A percentile compares a stretch with the other conserved stretches of the same genome.
These are phyloP conservation scores for Salix brachista DNA, from an alignment of 345 rosid genomes.

Conservation along the genomic window DNA sequence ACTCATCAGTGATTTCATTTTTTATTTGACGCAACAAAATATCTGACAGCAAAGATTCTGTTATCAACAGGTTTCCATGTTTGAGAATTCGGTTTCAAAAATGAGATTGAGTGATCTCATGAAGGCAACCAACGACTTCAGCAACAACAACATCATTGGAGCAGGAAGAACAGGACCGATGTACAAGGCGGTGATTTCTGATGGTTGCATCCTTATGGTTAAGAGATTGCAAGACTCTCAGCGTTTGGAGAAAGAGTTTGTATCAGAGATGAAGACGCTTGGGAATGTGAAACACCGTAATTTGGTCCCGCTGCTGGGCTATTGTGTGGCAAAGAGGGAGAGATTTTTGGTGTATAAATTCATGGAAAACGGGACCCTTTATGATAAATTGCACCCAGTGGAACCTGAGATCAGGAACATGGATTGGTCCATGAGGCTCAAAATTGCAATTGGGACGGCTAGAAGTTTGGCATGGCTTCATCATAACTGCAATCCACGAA, in stretches of 20 bases:
- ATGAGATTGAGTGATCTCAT: constrained; percentile 81
- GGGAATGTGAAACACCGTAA: constrained; percentile 78
- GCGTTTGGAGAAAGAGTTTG: constrained; percentile 73
- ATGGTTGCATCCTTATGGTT: constrained; percentile 69
- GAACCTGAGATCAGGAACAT: constrained; percentile 41
- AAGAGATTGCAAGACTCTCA: constrained; percentile 92
- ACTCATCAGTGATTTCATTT: background rate
- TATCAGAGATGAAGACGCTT: constrained; percentile 74
- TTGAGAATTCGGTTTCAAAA: constrained; percentile 68
- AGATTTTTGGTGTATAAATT: constrained; percentile 69
- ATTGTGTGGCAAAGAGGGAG: constrained; percentile 63
- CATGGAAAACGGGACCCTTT: constrained; percentile 73
- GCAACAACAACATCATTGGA: constrained; percentile 70
- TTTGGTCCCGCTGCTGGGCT: constrained; percentile 88
- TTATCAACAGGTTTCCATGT: constrained; percentile 70
- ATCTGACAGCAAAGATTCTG: constrained; percentile 15
- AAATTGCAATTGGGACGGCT: constrained; percentile 75
- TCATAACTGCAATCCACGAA: constrained; percentile 91
- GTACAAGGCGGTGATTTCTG: constrained; percentile 77
- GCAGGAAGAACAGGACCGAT: constrained; percentile 81
- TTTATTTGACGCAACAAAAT: background rate
- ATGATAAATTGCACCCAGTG: constrained; percentile 46
- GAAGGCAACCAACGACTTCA: constrained; percentile 82
- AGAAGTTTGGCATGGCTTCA: constrained; percentile 95
- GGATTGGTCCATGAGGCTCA: constrained; percentile 91